Evolutionary conservation across 352 stramenopile species (phyloP), one percentile per base, ranked within the genome.

Genomic region (Phytophthora melonis): DNA sequence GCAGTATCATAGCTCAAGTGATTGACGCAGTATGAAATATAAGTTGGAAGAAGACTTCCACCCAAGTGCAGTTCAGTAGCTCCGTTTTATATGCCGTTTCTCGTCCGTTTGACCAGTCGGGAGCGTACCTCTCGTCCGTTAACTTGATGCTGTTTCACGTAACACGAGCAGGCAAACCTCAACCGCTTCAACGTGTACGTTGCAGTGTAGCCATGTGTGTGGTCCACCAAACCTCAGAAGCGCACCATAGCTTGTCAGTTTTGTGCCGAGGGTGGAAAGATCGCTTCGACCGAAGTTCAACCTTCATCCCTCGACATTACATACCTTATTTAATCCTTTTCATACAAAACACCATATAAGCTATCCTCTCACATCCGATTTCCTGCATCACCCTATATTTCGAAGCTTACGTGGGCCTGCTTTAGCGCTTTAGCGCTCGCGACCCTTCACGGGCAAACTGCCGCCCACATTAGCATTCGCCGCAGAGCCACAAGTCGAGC

Each of bases 401-500:
- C 49, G 58, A 68, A 73, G 66, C 39, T 54, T 58, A 54, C 4
- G 11, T 16, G 34, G 23, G 34, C 56, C 50, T 27, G 41, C 14
- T 64, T 32, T 62, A 27, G 32, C 32, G 8, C 56, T n/a, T n/a
- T n/a, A n/a, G n/a, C n/a, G n/a, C n/a, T 19, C 41, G 68, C 68
- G 68, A 75, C 62, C 68, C 62, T 75, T 75, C 68, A 66, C n/a
- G 41, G 13, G 18, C 25, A 34, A 74, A 74, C 67, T 70, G 60
- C 60, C 43, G 55, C 62, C 62, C 68, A 75, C 68, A 75, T 71
- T 71, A 71, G 62, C 47, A 71, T 75, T 75, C 54, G 68, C 69
- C 34, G 3, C 5, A 8, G 25, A n/a, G 23, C n/a, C n/a, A n/a
- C n/a, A n/a, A n/a, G 36, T 10, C 13, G 23, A 30, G 34, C 14